Evolutionary conservation across 768 basidiomycete genomes (phyloP), one percentile per base, ranked within the genome.

Genomic region (Auricularia heimuer): DNA sequence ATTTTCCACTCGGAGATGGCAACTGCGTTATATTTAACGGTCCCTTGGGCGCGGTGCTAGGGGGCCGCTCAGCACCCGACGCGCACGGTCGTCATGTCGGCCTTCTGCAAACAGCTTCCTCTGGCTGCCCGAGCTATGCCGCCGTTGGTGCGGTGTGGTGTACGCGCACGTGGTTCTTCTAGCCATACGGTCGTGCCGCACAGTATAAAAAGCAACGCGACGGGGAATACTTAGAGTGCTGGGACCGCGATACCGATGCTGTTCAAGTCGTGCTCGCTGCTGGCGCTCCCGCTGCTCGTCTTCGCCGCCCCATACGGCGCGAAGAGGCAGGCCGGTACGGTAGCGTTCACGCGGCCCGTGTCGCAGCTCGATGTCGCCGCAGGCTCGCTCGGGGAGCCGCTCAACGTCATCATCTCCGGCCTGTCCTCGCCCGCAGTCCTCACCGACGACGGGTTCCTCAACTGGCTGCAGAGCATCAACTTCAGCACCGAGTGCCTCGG

Each of bases 341-440:
- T 73, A 6, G 73, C 71, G 7, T 83, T 73, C 67, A 73, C 75
- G 39, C 60, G 76, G 37, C 81, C 81, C 1, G 81, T 81, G 3
- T 81, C 82, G 2, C 75, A 77, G 77, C 76, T 82, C 44, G 71
- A 74, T 56, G 68, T 77, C 36, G 73, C 81, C 10, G 18, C 18
- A 6, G 58, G 72, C 29, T 79, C 77, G 61, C 71, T 75, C 3
- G 82, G 78, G 11, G 79, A 77, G 71, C 77, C 80, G 14, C 66
- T 83, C 69, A 78, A 86, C 72, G 82, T 89, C 58, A 87, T 90
- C 67, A 81, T 89, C 64, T 89, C 88, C 2, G 86, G 82, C 0
- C 68, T 79, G 51, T 88, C 86, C 69, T 85, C 85, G 7, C 74
- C 82, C 0, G 75, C 24, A 0, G 83, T 88, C 16, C 79, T 88